These are phyloP conservation scores for Xerocomus nothofagi DNA, from an alignment of 1,284 basidiomycete species.

Conservation along the genomic window DNA sequence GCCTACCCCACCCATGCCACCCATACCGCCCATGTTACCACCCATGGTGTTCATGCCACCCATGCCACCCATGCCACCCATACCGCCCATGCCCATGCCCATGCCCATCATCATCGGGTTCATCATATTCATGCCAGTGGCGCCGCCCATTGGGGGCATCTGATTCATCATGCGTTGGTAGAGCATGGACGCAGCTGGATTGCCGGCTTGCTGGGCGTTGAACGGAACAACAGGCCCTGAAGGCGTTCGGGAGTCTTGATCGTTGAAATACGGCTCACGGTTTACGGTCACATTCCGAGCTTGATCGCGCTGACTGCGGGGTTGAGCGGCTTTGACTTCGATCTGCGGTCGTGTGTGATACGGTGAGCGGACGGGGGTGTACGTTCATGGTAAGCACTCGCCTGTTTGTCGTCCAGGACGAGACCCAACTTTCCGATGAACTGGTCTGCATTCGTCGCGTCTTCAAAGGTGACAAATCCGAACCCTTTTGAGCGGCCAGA, in stretches of 20 bases:
- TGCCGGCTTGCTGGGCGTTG: constrained; percentile 36
- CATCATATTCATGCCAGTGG: constrained; percentile 35
- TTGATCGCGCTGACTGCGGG: constrained; percentile 66
- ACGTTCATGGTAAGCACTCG: constrained; percentile 28
- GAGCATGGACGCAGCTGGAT: constrained; percentile 53
- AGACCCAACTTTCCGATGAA: constrained; percentile 70
- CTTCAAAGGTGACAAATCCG: constrained; percentile 91
- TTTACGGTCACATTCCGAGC: constrained; percentile 34
- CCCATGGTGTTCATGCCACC: constrained; percentile 35
- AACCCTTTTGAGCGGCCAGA: constrained; percentile 91
- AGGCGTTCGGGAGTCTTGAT: constrained; percentile 35
- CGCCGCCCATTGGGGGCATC: constrained; percentile 44
- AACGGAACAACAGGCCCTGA: constrained; percentile 32
- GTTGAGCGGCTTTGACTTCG: constrained; percentile 85
- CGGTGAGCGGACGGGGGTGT: not conserved
- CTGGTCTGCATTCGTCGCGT: constrained; percentile 68
- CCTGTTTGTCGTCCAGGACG: constrained; percentile 78
- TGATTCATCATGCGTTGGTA: constrained; percentile 61
- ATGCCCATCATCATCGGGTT: constrained; percentile 42
- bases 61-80: constrained; percentile 38
- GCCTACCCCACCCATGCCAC: constrained; percentile 28
- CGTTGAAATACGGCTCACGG: constrained; percentile 34
- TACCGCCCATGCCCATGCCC: constrained; percentile 39
- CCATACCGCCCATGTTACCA: constrained; percentile 26
- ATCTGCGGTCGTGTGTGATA: constrained; percentile 49